Base-by-base conservation (phyloP, 78 protist species). In the Emiliania huxleyi region DNA sequence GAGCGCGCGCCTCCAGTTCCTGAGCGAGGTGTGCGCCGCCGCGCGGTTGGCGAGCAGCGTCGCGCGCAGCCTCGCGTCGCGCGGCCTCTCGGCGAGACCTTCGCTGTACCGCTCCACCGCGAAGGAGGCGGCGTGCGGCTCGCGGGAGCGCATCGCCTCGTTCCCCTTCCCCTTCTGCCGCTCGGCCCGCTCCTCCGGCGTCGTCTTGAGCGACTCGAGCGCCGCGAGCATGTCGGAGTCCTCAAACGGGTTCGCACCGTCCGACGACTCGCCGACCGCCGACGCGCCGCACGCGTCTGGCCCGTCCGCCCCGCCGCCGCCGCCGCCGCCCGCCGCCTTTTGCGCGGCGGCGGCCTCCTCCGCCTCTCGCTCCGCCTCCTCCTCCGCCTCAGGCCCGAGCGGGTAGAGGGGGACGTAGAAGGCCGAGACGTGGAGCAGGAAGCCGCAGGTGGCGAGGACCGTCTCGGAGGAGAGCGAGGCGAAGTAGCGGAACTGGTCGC, bases 31-130 rank as follows among this genome's bases (percentile, higher is more conserved):
- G 62, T 81, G 89, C 40, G 56, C 56, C 12, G 89, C 89, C 11
- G 56, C 33, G 23, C 89, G 89, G 52, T 81, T 81, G 38, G 23
- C 37, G 56, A 81, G 89, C 29, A 81, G 89, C 40, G 89, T 38
- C n/a, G 89, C 89, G 62, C 15, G 37, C 29, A 81, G 55, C 56
- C 23, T 2, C 6, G 56, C 48, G 23, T 81, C 89, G 56, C 15
- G 25, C 29, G 29, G 2, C 5, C 38, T 37, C 89, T 81, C 89
- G 40, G 8, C 48, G 44, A 81, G 89, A 0, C 56, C 89, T 19
- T 44, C 23, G 2, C 25, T 29, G 55, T 81, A 81, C 56, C 0
- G 12, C 37, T 81, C 89, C 42, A 81, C 40, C 38, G 89, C 89
- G 44, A 1, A 8, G 0, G 2, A 1, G 35, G 3, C 0, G 62